These are phyloP conservation scores for Pythium rishiriense DNA, from an alignment of 352 stramenopile genomes.

Conservation along the genomic window DNA sequence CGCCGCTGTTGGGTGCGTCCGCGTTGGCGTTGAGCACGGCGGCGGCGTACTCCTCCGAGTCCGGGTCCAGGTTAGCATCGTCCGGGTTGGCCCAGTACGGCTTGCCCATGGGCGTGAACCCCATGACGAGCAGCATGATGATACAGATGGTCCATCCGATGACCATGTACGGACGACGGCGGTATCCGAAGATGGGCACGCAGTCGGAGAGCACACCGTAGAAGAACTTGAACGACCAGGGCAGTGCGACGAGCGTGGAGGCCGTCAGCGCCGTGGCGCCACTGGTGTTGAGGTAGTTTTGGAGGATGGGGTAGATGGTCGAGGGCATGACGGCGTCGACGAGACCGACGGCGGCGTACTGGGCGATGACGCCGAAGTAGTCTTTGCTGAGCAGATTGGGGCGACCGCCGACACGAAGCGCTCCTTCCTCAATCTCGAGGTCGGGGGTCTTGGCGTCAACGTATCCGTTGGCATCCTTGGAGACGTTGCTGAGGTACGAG, in stretches of 20 bases:
- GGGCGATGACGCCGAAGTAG: slow-evolving; percentile 31
- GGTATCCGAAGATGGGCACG: slow-evolving; percentile 39
- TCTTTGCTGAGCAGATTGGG: slow-evolving; percentile 34
- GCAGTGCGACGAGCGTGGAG: slow-evolving; percentile 14
- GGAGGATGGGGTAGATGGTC: slow-evolving; percentile 37
- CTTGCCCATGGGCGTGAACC: slow-evolving; percentile 23
- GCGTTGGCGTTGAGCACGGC: slow-evolving; percentile 14
- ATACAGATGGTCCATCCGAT: slow-evolving; percentile 38
- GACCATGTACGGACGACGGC: slow-evolving; percentile 41
- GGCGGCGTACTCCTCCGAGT: slow-evolving; percentile 2
- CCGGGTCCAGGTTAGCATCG: slow-evolving; percentile 12
- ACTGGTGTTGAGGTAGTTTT: slow-evolving; percentile 30
- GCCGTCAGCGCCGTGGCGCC: slow-evolving; percentile 20
- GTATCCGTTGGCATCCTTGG: slow-evolving; percentile 24
- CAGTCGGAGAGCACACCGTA: slow-evolving; percentile 42
- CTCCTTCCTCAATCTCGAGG: slow-evolving; percentile 26
- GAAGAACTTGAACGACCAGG: slow-evolving; percentile 35
- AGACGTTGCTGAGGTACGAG: slow-evolving; percentile 39
- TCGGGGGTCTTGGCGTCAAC: slow-evolving; percentile 30
- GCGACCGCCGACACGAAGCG: slow-evolving; percentile 35
- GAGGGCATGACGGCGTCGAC: slow-evolving; percentile 30
- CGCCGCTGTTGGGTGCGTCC: slow-evolving; percentile 22
- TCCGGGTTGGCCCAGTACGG: slow-evolving; percentile 30
- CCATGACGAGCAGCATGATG: slow-evolving; percentile 36
- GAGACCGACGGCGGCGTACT: slow-evolving; percentile 38